Base-by-base conservation (phyloP, 2,329 filamentous ascomycete species). In the Cylindrodendrum hubeiense region DNA sequence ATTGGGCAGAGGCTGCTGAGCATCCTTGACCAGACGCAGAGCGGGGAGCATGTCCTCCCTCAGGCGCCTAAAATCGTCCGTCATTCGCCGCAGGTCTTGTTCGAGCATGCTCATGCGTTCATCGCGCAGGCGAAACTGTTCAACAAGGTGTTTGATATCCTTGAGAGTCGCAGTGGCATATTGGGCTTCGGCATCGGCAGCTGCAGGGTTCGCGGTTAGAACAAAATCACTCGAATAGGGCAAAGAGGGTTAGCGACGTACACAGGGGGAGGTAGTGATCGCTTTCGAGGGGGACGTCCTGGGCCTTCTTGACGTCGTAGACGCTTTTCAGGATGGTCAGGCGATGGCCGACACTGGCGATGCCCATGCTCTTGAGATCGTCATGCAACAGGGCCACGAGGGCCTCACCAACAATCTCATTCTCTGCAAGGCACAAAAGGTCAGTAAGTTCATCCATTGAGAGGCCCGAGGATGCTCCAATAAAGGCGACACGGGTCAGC, bases 271-370 rank as follows among this genome's bases (percentile, higher is more conserved):
- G 88, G 78, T 98, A 99, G 79, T 98, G 93, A 75, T 98, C 95
- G 67, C 91, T 91, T 77, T 98, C 95, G 73, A 98, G 88, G 17
- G 93, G 92, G 65, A 98, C 89, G 74, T 97, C 94, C 76, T 98
- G 95, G 69, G 94, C 94, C 79, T 95, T 91, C 83, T 99, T 99
- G 76, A 96, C 91, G 76, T 98, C 95, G 82, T 98, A 98, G 59
- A 98, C 94, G 74, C 91, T 95, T 83, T 98, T 98, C 63, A 99
- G 86, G 63, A 99, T 97, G 22, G 94, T 97, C 74, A 99, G 85
- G 65, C 96, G 91, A 82, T 99, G 96, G 43, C 96, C 96, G 51
- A 98, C 94, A 81, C 95, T 98, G 68, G 86, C 85, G 69, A 99
- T 93, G 51, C 95, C 95, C 90, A 98, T 95, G 77, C 97, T 94